Conservation (phyloP, 2,329 filamentous ascomycete species). For the Calonectria pseudoturangicola region DNA sequence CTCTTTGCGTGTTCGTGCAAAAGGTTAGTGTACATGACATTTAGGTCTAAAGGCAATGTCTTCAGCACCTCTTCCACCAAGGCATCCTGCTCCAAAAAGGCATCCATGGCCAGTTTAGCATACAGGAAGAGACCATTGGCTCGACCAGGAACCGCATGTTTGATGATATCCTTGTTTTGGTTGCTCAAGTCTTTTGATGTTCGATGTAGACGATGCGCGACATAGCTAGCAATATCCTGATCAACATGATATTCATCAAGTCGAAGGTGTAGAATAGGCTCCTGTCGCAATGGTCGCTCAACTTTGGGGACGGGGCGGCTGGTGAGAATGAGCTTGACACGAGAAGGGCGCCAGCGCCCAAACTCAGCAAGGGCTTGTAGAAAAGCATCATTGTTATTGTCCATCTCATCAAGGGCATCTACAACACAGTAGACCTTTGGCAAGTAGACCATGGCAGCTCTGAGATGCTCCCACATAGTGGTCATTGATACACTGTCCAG, state of each 20-base stretch:
- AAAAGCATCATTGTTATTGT: slow-evolving; percentile 57
- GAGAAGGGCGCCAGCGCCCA: slow-evolving; percentile 54
- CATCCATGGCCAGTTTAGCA: slow-evolving; percentile 45
- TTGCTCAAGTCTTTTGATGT: slow-evolving; percentile 46
- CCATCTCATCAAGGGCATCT: slow-evolving; percentile 70
- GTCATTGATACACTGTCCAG: slow-evolving; percentile 37
- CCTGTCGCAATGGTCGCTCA: slow-evolving; percentile 56
- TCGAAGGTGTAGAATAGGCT: slow-evolving; percentile 56
- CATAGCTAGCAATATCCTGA: slow-evolving; percentile 62
- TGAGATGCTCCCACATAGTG: slow-evolving; percentile 56
- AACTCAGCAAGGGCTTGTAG: slow-evolving; percentile 58
- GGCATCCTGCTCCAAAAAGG: slow-evolving; percentile 14
- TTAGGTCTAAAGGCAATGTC: slow-evolving; percentile 33
- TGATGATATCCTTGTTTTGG: slow-evolving; percentile 33
- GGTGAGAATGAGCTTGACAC: slow-evolving; percentile 65
- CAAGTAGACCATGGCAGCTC: slow-evolving; percentile 47
- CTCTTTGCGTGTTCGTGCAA: slow-evolving; percentile 37
- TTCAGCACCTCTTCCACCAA: slow-evolving; percentile 16
- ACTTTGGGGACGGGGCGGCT: slow-evolving; percentile 61
- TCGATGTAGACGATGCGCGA: slow-evolving; percentile 49
- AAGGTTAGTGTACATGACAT: slow-evolving; percentile 38
- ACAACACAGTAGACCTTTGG: slow-evolving; percentile 61
- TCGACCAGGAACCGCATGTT: slow-evolving; percentile 29
- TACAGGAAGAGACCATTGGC: slow-evolving; percentile 47
- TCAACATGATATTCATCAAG: slow-evolving; percentile 62